Evolutionary conservation across 345 rosid genomes (phyloP), one percentile per base, ranked within the genome.

Genomic region (Tarenaya hassleriana): DNA sequence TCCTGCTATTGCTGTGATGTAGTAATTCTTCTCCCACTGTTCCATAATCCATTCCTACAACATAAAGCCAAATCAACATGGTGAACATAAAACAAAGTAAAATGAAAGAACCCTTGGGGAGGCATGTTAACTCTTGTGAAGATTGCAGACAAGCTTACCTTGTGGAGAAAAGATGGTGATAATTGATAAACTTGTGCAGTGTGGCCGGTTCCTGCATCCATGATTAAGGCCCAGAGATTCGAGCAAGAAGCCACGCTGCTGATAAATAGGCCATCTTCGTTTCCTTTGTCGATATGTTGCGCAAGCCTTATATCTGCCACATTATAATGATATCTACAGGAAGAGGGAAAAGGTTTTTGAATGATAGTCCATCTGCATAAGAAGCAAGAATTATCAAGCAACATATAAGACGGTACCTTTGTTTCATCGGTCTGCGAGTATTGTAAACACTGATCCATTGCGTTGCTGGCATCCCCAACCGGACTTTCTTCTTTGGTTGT

Each of bases 381-480:
- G 53, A 21, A 47, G 17, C 35, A 64, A 48, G 46, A 56, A 54
- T 27, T 44, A 12, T 41, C 10, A 24, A 18, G 32, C 48, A 50
- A 51, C 55, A 47, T 38, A 11, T 19, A 53, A 65, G 29, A 20
- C 42, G 31, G 50, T 58, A 84, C 98, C 95, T 77, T 72, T 91
- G 96, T 68, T 82, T 91, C 96, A 91, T 91, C 8, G 98, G 95
- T 56, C 90, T 86, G 57, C 88, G 88, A 55, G 98, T 94, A 76
- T 75, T 91, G 72, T 91, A 91, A 34, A 88, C 74, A 65, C 96
- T 91, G 61, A 91, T 91, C 98, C 98, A 91, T 63, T 91, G 98
- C 19, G 86, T 83, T 64, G 95, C 90, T 47, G 98, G 98, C 98
- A 88, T 87, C 53, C 98, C 98, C 86, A 91, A 76, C 35, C 98